Base-by-base conservation (phyloP, 192 early-diverging fungal genomes). In the Jimgerdemannia lactiflua region DNA sequence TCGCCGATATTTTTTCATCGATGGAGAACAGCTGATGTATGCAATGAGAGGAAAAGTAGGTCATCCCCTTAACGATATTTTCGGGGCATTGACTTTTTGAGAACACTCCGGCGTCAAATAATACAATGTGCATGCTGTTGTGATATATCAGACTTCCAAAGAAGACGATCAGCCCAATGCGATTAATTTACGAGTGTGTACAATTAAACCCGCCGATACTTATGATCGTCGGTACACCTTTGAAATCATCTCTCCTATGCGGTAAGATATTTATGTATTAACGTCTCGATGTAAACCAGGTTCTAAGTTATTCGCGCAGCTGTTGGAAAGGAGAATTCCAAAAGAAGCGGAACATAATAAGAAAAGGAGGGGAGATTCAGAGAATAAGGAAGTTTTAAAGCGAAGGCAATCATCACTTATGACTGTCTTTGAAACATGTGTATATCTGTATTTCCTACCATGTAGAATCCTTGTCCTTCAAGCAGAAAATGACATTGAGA, bases 191-290 rank as follows among this genome's bases (percentile, higher is more conserved):
- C 89, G 92, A 39, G 86, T 95, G 3, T 94, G 93, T 69, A 92
- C 88, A 85, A 90, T 94, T 70, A 92, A 91, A 70, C 83, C 75
- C 1, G 84, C 87, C 4, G 82, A 85, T 44, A 76, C 82, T 41
- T 85, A 86, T 17, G 94, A 95, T 76, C 86, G 93, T 19, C 87
- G 93, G 40, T 91, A 91, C 71, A 88, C 89, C 43, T 95, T 95
- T 85, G 92, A 94, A 66, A 83, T 95, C n/a, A 92, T 95, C 67
- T 92, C 93, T 0, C 93, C 94, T 6, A 91, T 88, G 77, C 88
- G 81, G 90, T 90, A 86, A 67, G 71, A 1, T 20, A 63, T 54
- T 67, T 49, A 70, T 80, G 39, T 29, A 29, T 29, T 29, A 29
- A 29, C 29, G 29, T 29, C 29, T 29, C 29, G 29, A 29, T 29